Conservation (phyloP, 2,329 filamentous ascomycete genomes). For the Fusarium newnesense region DNA sequence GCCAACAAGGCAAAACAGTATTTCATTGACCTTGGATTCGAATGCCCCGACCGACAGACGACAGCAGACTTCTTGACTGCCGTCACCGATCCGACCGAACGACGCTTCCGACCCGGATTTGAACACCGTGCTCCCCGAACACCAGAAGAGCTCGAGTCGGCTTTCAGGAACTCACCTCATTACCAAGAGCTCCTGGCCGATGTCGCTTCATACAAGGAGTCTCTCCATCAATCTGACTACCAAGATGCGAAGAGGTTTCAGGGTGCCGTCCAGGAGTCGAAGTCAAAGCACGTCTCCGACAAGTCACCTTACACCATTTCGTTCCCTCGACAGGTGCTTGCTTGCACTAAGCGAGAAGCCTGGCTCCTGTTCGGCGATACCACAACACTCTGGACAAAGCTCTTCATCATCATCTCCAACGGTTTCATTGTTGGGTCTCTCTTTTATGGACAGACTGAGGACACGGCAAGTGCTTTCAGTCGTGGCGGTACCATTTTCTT, state of each 20-base stretch:
- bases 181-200: slow-evolving; percentile 70
- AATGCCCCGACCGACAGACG: slow-evolving; percentile 74
- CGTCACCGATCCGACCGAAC: slow-evolving; percentile 69
- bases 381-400: slow-evolving; percentile 79
- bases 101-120: slow-evolving; percentile 71
- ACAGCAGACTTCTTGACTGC: slow-evolving; percentile 57
- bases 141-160: slow-evolving; percentile 71
- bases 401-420: slow-evolving; percentile 81
- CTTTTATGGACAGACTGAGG: slow-evolving; percentile 73
- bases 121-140: slow-evolving; percentile 75
- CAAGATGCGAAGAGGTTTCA: slow-evolving; percentile 73
- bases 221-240: slow-evolving; percentile 63
- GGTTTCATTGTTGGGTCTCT: slow-evolving; percentile 79
- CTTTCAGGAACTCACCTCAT: slow-evolving; percentile 70
- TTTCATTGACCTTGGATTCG: slow-evolving; percentile 75
- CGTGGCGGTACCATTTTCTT: slow-evolving; percentile 61
- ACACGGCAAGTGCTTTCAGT: slow-evolving; percentile 71
- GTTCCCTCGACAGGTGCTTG: slow-evolving; percentile 75
- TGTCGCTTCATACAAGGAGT: slow-evolving; percentile 59
- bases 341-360: slow-evolving; percentile 77
- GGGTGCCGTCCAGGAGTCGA: slow-evolving; percentile 73
- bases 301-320: slow-evolving; percentile 81
- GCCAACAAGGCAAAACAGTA: slow-evolving; percentile 71
- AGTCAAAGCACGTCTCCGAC: slow-evolving; percentile 74
- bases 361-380: slow-evolving; percentile 82